These are phyloP conservation scores for Erodium maritimum DNA, from an alignment of 345 rosid genomes.

Conservation along the genomic window DNA sequence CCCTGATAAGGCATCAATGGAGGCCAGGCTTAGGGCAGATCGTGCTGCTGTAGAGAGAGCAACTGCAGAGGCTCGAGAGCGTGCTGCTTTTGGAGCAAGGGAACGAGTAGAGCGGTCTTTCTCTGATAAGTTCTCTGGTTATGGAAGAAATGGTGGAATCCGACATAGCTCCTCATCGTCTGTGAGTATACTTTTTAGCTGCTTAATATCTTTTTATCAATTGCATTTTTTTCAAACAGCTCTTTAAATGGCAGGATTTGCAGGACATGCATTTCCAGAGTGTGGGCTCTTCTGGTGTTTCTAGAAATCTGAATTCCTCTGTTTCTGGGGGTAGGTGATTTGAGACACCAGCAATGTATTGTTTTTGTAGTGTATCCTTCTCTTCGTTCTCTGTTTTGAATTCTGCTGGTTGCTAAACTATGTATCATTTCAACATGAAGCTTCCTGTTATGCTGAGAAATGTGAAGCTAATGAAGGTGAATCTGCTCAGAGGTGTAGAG, in stretches of 20 bases:
- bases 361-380: slow-evolving; percentile 1
- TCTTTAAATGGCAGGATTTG: slow-evolving; percentile 26
- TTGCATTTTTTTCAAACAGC: neutral
- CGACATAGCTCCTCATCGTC: slow-evolving; percentile 33
- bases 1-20: slow-evolving; percentile 38
- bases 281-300: slow-evolving; percentile 30
- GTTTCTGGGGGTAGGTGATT: slow-evolving; percentile 31
- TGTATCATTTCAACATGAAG: slow-evolving; percentile 14
- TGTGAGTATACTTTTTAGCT: slow-evolving; percentile 16
- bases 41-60: slow-evolving; percentile 94
- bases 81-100: slow-evolving; percentile 70
- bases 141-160: slow-evolving; percentile 39
- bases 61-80: slow-evolving; percentile 82
- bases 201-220: neutral
- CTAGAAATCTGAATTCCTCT: slow-evolving; percentile 40
- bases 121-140: slow-evolving; percentile 44
- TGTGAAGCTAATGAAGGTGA: slow-evolving; percentile 59
- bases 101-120: slow-evolving; percentile 52
- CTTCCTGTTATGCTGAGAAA: slow-evolving; percentile 18
- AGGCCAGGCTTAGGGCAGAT: slow-evolving; percentile 67
- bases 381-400: neutral
- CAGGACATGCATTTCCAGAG: slow-evolving; percentile 40
- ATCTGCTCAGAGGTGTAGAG: slow-evolving; percentile 90
- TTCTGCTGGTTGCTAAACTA: slow-evolving; percentile 8
- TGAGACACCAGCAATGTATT: neutral